Evolutionary conservation across 1,284 basidiomycete genomes (phyloP).

Genomic region (Afroboletus lepidellus): DNA sequence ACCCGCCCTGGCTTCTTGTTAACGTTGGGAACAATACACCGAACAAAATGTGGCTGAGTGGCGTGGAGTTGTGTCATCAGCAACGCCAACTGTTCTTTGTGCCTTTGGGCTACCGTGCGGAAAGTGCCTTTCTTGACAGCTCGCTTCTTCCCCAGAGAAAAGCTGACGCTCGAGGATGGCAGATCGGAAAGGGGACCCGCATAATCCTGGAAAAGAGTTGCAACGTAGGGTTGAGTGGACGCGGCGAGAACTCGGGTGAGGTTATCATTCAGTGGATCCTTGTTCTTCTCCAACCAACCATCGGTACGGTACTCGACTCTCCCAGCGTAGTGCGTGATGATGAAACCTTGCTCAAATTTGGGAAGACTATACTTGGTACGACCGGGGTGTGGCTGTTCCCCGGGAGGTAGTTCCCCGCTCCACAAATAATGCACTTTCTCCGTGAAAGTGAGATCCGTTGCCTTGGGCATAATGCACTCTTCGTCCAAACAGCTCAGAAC

Average conservation of each 20-base stretch:
- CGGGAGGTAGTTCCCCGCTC: constrained; percentile 47
- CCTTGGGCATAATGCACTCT: constrained; percentile 99
- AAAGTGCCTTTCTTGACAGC: constrained; percentile 94
- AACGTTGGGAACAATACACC: constrained; percentile 96
- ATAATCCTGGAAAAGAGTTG: constrained; percentile 84
- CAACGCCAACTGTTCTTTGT: constrained; percentile 93
- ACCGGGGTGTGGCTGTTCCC: constrained; percentile 68
- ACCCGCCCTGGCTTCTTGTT: constrained; percentile 91
- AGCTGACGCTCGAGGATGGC: constrained; percentile 36
- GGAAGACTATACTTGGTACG: constrained; percentile 83
- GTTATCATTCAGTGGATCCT: constrained; percentile 98
- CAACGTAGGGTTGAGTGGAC: constrained; percentile 83
- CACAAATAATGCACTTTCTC: constrained; percentile 84
- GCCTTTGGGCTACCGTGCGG: constrained; percentile 92
- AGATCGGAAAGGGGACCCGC: constrained; percentile 40
- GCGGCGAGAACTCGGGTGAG: constrained; percentile 85
- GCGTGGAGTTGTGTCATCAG: constrained; percentile 91
- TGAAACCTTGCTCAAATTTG: constrained; percentile 92
- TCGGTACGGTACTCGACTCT: constrained; percentile 96
- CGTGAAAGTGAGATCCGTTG: constrained; percentile 93
- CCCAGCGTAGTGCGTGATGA: constrained; percentile 95
- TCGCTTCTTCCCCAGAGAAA: constrained; percentile 70
- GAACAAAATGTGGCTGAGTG: constrained; percentile 97
- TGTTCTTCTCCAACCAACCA: constrained; percentile 99
- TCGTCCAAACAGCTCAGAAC: constrained; percentile 95